Evolutionary conservation across 2,329 filamentous ascomycete genomes (phyloP).

Genomic region (Pseudofabraea citricarpa): DNA sequence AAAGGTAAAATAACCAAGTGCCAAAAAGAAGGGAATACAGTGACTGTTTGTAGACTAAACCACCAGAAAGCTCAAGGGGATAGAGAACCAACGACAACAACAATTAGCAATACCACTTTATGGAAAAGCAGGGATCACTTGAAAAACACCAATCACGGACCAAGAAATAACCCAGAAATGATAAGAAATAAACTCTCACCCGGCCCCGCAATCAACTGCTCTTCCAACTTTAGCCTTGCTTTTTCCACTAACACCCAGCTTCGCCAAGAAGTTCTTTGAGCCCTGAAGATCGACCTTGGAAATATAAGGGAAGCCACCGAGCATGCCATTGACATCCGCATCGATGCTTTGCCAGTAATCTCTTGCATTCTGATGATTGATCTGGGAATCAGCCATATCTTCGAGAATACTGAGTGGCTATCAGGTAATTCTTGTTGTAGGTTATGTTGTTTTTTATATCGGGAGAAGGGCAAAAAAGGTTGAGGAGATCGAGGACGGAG

Average conservation of each 20-base stretch:
- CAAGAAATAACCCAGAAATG: too few species aligned
- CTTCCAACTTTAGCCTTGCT: conserved; percentile 28
- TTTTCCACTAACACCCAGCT: conserved; percentile 44
- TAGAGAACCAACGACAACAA: too few species aligned
- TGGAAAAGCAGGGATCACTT: too few species aligned
- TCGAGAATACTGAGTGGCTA: too few species aligned
- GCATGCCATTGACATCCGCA: conserved; percentile 66
- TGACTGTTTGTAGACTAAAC: too few species aligned
- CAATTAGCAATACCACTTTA: too few species aligned
- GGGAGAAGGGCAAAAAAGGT: not conserved
- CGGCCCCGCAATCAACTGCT: conserved; percentile 34
- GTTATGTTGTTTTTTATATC: not conserved
- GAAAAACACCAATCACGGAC: too few species aligned
- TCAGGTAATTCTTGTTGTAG: not conserved
- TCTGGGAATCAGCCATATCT: conserved; percentile 22
- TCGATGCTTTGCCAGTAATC: conserved; percentile 47
- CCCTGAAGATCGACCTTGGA: conserved; percentile 68
- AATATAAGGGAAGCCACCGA: conserved; percentile 68
- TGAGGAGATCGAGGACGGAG: not conserved
- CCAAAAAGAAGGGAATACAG: too few species aligned
- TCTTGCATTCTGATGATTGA: conserved; percentile 24
- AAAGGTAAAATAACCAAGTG: too few species aligned
- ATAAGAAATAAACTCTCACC: conserved; percentile 21
- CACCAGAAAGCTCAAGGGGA: too few species aligned
- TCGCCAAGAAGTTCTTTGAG: conserved; percentile 64